These are phyloP conservation scores for Ustilago curta DNA, from an alignment of 1,284 basidiomycete species.

Conservation along the genomic window DNA sequence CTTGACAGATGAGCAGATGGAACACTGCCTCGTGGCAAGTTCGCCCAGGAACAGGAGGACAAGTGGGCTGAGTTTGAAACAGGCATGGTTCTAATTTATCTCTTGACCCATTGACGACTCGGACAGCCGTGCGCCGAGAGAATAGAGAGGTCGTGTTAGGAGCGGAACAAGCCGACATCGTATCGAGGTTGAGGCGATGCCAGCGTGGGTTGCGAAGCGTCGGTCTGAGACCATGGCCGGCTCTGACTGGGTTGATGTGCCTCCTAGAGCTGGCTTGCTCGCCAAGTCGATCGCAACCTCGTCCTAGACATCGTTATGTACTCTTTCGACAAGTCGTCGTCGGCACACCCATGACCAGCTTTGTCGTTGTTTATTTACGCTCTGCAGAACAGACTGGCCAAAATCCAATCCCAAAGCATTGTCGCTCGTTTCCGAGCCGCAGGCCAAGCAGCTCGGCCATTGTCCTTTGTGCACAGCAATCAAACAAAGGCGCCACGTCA, in stretches of 20 bases:
- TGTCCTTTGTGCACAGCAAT: no score
- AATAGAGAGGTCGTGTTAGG: background rate
- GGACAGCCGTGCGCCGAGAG: constrained; percentile 5
- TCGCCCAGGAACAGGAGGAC: background rate
- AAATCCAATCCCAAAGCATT: no score
- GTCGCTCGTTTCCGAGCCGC: no score
- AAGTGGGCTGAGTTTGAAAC: background rate
- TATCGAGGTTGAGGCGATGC: background rate
- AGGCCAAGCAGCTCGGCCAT: no score
- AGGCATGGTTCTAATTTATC: background rate
- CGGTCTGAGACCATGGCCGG: background rate
- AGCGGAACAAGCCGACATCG: background rate
- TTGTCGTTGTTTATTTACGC: no score
- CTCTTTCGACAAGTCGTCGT: no score
- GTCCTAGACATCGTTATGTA: constrained; percentile 76
- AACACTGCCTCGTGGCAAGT: background rate
- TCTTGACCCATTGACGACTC: background rate
- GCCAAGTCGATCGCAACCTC: constrained; percentile 83
- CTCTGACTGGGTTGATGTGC: background rate
- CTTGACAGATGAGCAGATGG: no score
- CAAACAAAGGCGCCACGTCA: no score
- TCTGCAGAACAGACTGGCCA: no score
- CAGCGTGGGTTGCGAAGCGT: background rate
- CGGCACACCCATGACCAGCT: no score
- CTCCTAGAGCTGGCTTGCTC: constrained; percentile 74